Evolutionary conservation across 1,139 yeast genomes (phyloP).

Genomic region (Meyerozyma sp.): DNA sequence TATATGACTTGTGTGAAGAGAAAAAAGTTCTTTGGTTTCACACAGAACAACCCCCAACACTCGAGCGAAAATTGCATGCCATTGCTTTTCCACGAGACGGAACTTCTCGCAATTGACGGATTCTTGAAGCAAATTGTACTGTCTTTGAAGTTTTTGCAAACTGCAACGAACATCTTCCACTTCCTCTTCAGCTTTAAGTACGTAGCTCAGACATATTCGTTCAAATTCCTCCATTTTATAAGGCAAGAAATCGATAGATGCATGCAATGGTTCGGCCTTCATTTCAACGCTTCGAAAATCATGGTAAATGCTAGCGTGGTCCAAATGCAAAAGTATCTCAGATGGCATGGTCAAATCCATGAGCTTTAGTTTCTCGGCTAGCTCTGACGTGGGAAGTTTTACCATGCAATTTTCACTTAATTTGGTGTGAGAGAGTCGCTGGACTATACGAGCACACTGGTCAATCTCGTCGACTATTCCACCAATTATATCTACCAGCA

Average conservation of each 20-base stretch:
- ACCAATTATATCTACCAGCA: neutral
- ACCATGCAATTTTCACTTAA: neutral
- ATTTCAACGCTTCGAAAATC: conserved; percentile 18
- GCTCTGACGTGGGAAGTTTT: neutral
- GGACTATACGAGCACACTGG: neutral
- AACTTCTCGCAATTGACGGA: conserved; percentile 1
- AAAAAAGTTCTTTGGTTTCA: neutral
- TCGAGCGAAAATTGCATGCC: neutral
- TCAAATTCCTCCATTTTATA: conserved; percentile 44
- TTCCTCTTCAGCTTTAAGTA: neutral
- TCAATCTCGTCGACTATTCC: neutral
- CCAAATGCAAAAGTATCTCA: neutral
- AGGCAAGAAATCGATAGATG: conserved; percentile 59
- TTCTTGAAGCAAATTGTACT: neutral
- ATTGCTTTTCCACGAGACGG: neutral
- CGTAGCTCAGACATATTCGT: conserved; percentile 8
- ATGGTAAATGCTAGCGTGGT: neutral
- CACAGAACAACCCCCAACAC: neutral
- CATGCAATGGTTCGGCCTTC: conserved; percentile 46
- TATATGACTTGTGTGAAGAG: neutral
- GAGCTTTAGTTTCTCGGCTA: neutral
- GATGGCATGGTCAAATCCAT: neutral
- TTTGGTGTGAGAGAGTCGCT: neutral
- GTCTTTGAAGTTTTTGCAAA: neutral
- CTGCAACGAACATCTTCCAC: neutral